Percentiles rank a stretch among this genome's conserved stretches.
Evolutionary conservation across 441 rosid species (phyloP).

Genomic region (Cnidoscolus chayamansa): DNA sequence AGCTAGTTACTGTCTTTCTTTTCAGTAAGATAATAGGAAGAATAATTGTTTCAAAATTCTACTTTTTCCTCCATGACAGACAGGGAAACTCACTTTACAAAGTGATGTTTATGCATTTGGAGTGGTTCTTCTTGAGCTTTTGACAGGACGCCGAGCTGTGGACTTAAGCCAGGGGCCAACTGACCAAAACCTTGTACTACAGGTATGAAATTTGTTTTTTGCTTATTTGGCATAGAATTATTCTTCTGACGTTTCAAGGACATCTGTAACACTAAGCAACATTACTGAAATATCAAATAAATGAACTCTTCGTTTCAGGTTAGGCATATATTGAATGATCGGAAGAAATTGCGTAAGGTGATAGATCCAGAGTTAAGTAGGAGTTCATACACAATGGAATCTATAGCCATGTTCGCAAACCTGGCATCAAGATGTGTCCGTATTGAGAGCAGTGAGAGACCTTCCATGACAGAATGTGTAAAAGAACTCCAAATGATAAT

Average conservation of each 20-base stretch:
- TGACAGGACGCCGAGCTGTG: slow-evolving; percentile 90
- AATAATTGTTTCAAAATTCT: slow-evolving; percentile 4
- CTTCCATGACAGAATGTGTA: slow-evolving; percentile 72
- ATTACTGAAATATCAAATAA: slow-evolving; percentile 4
- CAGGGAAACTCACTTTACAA: slow-evolving; percentile 88
- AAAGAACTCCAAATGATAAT: slow-evolving; percentile 74
- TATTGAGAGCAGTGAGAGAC: slow-evolving; percentile 70
- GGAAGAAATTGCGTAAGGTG: slow-evolving; percentile 71
- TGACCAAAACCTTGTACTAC: slow-evolving; percentile 85
- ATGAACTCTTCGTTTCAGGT: slow-evolving; percentile 49
- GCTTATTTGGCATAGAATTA: slow-evolving; percentile 7
- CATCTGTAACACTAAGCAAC: slow-evolving; percentile 9
- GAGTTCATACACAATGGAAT: slow-evolving; percentile 71
- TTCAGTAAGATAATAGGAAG: neutral
- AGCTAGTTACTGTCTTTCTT: neutral
- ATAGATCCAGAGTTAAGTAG: slow-evolving; percentile 74
- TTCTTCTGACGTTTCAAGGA: slow-evolving; percentile 13
- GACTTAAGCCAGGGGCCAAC: slow-evolving; percentile 76
- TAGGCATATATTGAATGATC: slow-evolving; percentile 65
- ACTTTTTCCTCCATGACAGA: slow-evolving; percentile 41
- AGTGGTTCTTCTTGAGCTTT: slow-evolving; percentile 86
- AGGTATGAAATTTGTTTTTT: slow-evolving; percentile 38
- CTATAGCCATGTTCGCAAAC: slow-evolving; percentile 83
- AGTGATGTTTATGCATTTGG: slow-evolving; percentile 97
- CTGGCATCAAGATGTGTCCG: slow-evolving; percentile 88